Percentiles rank a stretch among this genome's conserved stretches.
phyloP scores from a whole-genome alignment of 352 stramenopile genomes.

The Pythium dissimile region DNA sequence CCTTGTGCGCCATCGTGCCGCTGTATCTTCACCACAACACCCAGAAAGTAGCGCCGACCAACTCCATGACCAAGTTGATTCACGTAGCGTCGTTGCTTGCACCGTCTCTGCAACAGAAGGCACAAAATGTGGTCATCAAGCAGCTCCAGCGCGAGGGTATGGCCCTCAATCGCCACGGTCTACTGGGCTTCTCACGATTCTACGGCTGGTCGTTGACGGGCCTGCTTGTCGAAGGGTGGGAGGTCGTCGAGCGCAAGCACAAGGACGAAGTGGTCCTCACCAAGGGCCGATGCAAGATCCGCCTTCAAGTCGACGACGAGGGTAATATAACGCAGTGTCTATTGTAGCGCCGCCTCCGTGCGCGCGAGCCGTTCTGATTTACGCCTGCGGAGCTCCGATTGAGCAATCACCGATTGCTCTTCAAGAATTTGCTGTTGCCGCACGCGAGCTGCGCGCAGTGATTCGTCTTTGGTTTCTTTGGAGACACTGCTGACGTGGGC shows the following conservation, averaged over 20 bases:
- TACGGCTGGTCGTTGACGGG: slow-evolving; percentile 28
- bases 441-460: slow-evolving; percentile 17
- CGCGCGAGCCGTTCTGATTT: slow-evolving; percentile 10
- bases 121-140: slow-evolving; percentile 21
- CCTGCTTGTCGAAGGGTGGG: slow-evolving; percentile 31
- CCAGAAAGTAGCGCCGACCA: neutral
- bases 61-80: neutral
- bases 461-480: slow-evolving; percentile 24
- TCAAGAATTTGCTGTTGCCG: slow-evolving; percentile 30
- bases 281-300: slow-evolving; percentile 17
- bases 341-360: slow-evolving; percentile 13
- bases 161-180: slow-evolving; percentile 26
- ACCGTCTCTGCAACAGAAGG: slow-evolving; percentile 6
- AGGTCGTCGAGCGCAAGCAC: slow-evolving; percentile 20
- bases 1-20: slow-evolving; percentile 3
- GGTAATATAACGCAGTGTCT: slow-evolving; percentile 15
- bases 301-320: slow-evolving; percentile 10
- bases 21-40: neutral
- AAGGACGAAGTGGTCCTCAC: slow-evolving; percentile 11
- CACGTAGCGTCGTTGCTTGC: neutral
- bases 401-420: slow-evolving; percentile 1
- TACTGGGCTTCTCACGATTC: slow-evolving; percentile 25
- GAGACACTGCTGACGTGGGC: slow-evolving; percentile 6
- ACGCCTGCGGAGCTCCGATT: slow-evolving; percentile 9
- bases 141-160: slow-evolving; percentile 22